Evolutionary conservation across 2,329 filamentous ascomycete genomes (phyloP), one percentile per base, ranked within the genome.

Genomic region (Nannizzia gypsea): DNA sequence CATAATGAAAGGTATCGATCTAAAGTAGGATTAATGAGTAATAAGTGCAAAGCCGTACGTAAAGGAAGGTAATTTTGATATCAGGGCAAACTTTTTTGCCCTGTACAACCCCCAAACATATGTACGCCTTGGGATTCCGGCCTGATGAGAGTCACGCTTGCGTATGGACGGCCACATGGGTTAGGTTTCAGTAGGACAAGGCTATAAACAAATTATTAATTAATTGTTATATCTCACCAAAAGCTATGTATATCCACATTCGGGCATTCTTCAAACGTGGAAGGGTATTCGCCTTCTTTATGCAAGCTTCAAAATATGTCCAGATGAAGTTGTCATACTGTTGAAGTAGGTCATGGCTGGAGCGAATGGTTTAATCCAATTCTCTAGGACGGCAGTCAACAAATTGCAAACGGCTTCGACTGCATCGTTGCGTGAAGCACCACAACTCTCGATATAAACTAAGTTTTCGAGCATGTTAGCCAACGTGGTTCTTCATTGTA

Each of bases 381-480:
- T 67, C 22, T 69, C 68, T 28, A 71, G 54, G 36, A 76, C 71
- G 1, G 73, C 63, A 15, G 65, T 63, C 62, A 75, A 73, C 6
- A 70, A 66, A 40, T 72, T 68, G 63, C 71, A 74, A 48, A 75
- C 72, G 9, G 71, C 69, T 24, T 67, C 63, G 22, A 72, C 64
- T 3, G 73, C 72, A 40, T 72, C 64, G n/a, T 70, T 67, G 38
- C 66, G 68, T 58, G 71, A 73, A 11, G 66, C 61, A 42, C 69
- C 67, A 60, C 73, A 74, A 62, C 73, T 73, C 64, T 76, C 74
- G 46, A 76, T 75, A 60, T 76, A 76, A 59, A 74, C 74, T 75
- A 61, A 36, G 34, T 11, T 34, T 22, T 8, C 8, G n/a, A 22
- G 55, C 59, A 62, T n/a, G 22, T 52, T 52, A 52, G 24, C 8